Evolutionary conservation across 1,284 basidiomycete species (phyloP).

Genomic region (Trichosporon coremiiforme): DNA sequence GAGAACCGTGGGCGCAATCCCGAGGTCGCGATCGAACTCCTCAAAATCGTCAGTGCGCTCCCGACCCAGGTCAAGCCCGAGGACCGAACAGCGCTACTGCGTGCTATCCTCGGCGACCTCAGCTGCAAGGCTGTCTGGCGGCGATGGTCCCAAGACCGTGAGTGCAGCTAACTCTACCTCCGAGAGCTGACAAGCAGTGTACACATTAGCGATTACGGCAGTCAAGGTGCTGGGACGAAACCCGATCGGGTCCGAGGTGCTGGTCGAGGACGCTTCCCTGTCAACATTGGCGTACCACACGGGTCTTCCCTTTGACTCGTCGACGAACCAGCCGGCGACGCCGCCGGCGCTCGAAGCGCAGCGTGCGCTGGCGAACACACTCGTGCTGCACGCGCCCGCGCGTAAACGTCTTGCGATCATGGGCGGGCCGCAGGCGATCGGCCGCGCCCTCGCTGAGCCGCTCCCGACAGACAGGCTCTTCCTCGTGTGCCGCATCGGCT

Average conservation of each 20-base stretch:
- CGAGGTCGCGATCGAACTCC: slow-evolving; percentile 21
- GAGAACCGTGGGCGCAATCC: slow-evolving; percentile 2
- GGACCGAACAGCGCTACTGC: slow-evolving; percentile 59
- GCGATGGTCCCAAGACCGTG: slow-evolving; percentile 42
- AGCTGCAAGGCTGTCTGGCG: slow-evolving; percentile 56
- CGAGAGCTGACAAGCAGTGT: slow-evolving; percentile 30
- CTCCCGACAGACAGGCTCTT: slow-evolving; percentile 42
- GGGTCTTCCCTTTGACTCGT: slow-evolving; percentile 32
- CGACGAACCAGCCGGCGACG: not conserved
- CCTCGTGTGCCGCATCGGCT: slow-evolving; percentile 48
- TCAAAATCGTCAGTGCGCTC: slow-evolving; percentile 36
- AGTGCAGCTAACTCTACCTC: slow-evolving; percentile 23
- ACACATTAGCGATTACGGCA: slow-evolving; percentile 64
- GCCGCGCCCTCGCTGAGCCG: slow-evolving; percentile 37
- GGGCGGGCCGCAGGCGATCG: slow-evolving; percentile 38
- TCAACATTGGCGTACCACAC: slow-evolving; percentile 44
- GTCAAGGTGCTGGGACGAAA: slow-evolving; percentile 75
- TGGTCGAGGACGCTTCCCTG: slow-evolving; percentile 57
- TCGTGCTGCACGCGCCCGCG: slow-evolving; percentile 42
- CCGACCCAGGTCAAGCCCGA: slow-evolving; percentile 57
- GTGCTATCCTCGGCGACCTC: slow-evolving; percentile 66
- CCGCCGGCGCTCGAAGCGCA: slow-evolving; percentile 39
- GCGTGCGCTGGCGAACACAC: slow-evolving; percentile 44
- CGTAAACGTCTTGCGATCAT: slow-evolving; percentile 35
- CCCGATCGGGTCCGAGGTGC: slow-evolving; percentile 67